Percentiles rank a stretch among this genome's conserved stretches.
phyloP scores from a whole-genome alignment of 441 rosid genomes.

The Bocquillonia castaneifolia region DNA sequence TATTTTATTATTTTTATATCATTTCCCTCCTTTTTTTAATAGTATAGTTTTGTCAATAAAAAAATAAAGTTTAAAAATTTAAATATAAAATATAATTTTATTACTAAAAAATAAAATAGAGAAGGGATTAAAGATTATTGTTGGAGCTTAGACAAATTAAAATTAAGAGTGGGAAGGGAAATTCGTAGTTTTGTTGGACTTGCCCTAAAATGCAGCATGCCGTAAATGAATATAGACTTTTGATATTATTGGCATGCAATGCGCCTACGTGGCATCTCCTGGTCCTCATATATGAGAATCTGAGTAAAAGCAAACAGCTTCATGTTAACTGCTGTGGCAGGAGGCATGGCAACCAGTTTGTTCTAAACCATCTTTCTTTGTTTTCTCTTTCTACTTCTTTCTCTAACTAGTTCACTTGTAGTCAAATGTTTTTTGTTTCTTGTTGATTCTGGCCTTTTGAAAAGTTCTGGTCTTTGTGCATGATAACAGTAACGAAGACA shows the following conservation, averaged over 20 bases:
- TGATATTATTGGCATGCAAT: slow-evolving; percentile 23
- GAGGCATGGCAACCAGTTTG: slow-evolving; percentile 5
- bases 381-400: not conserved
- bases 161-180: too few relatives aligned
- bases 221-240: not conserved
- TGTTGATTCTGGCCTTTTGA: not conserved
- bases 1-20: too few relatives aligned
- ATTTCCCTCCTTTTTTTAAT: too few relatives aligned
- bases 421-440: not conserved
- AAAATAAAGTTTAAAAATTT: too few relatives aligned
- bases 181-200: too few relatives aligned
- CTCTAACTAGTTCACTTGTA: not conserved
- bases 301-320: slow-evolving; percentile 14
- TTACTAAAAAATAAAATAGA: too few relatives aligned
- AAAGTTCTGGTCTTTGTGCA: not conserved
- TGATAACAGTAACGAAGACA: slow-evolving; percentile 1
- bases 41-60: too few relatives aligned
- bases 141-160: too few relatives aligned
- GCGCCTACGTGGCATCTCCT: slow-evolving; percentile 41
- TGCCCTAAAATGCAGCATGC: not conserved
- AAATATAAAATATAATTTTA: too few relatives aligned
- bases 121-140: too few relatives aligned
- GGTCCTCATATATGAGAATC: slow-evolving; percentile 46
- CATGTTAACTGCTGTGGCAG: slow-evolving; percentile 16
- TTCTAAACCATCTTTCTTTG: not conserved